Evolutionary conservation across 2,329 filamentous ascomycete species (phyloP), one percentile per base, ranked within the genome.

Genomic region (Aspergillus ustus): DNA sequence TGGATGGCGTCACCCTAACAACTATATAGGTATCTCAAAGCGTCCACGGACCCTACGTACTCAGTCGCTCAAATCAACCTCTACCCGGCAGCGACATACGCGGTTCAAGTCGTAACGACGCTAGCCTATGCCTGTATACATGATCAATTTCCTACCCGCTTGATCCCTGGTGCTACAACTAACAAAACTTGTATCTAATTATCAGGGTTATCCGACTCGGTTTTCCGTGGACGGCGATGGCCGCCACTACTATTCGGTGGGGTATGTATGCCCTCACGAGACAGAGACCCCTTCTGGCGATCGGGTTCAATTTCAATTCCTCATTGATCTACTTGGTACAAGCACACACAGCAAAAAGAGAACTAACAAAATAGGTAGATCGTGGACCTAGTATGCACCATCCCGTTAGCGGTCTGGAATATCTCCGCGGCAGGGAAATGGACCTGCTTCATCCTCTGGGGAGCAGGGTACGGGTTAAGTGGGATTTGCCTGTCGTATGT

Each of bases 201-300:
- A 9, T 7, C 31, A 60, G 72, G 87, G 88, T 83, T 83, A 0
- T 90, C 87, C 0, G 88, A 90, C 70, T 81, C 82, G 0, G 57
- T 89, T 0, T 83, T 88, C 48, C 77, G 78, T 19, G 87, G 88
- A 2, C 82, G 79, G 0, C 79, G 88, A 4, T 90, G 87, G 87
- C 88, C 87, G 0, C 81, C 85, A 0, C 73, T 90, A 2, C 87
- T 89, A 50, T 82, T 81, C 1, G 83, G 79, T 0, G 71, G 77
- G 57, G 57, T 69, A 40, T 67, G 80, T 50, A 81, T 11, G 15
- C 15, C 15, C 31, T 37, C 31, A 11, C 31, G 15, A 37, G 15
- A 7, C 15, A 37, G 31, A 11, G 7, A 37, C 15, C 7, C 31
- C n/a, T n/a, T n/a, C n/a, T n/a, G n/a, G n/a, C n/a, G n/a, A n/a